Conservation (phyloP, 768 basidiomycete genomes). For the Leccinellum albellum region DNA sequence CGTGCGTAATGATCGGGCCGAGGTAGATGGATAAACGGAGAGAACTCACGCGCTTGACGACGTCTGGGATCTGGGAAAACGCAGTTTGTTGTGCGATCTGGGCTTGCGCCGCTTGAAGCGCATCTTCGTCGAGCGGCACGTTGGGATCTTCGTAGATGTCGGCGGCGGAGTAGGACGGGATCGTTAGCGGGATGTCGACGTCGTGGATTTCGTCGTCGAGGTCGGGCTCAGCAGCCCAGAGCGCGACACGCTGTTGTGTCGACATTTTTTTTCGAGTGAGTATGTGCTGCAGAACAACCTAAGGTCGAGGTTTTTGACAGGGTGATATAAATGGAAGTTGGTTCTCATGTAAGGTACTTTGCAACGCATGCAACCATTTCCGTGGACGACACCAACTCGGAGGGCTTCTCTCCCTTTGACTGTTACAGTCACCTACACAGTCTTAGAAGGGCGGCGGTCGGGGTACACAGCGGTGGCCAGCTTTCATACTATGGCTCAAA, state of each 20-base stretch:
- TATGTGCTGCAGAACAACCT: neutral
- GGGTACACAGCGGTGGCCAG: no score
- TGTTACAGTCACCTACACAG: no score
- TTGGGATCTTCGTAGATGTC: constrained; percentile 36
- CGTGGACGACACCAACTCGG: no score
- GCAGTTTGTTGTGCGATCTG: constrained; percentile 83
- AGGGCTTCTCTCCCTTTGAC: no score
- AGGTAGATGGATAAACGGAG: neutral
- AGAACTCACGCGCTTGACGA: constrained; percentile 74
- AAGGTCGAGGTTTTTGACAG: neutral
- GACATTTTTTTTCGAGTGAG: constrained; percentile 31
- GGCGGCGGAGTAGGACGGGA: constrained; percentile 24
- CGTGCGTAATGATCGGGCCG: neutral
- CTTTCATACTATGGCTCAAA: no score
- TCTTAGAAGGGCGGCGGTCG: no score
- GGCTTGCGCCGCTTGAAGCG: constrained; percentile 71
- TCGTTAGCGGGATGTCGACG: constrained; percentile 50
- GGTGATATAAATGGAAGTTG: neutral
- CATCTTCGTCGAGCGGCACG: constrained; percentile 67
- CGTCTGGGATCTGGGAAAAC: constrained; percentile 80
- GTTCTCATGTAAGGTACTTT: neutral
- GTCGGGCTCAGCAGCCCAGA: constrained; percentile 79
- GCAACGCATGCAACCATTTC: no score
- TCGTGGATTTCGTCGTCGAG: constrained; percentile 72
- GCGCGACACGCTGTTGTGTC: constrained; percentile 61